Evolutionary conservation across 2,329 filamentous ascomycete species (phyloP), one percentile per base, ranked within the genome.

Genomic region (Fusarium dlaminii): DNA sequence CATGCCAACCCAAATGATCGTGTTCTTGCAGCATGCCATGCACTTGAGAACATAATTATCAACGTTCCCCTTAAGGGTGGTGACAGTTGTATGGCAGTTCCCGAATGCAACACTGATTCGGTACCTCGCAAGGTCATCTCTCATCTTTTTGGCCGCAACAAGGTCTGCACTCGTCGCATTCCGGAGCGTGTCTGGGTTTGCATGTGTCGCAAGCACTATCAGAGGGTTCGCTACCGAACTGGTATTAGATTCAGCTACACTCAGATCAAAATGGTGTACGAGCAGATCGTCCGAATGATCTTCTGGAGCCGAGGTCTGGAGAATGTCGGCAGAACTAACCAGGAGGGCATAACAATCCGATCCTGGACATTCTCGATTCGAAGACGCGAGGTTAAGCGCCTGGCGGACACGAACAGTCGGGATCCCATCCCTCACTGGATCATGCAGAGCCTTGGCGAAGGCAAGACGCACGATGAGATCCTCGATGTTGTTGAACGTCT

Each of bases 121-220:
- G 86, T 89, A 63, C 87, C 88, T 30, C 90, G 94, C 54, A 96
- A 96, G 82, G 90, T 92, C 10, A 92, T 96, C 67, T 94, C 92
- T 0, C 93, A 96, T 78, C 89, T 95, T 63, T 96, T 96, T 75
- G 94, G 94, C 29, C 90, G 94, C 42, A 96, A 96, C 85, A 96
- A 96, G 82, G 86, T 89, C 13, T 92, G 90, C 77, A 96, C 94
- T 2, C 88, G 91, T 39, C 86, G 87, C 49, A 93, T 96, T 55
- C 92, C 92, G 0, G 83, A 88, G 11, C 82, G 89, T 29, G 88
- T 94, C 5, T 96, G 93, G 93, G 90, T 94, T 1, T 90, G 92
- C 77, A 92, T 90, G 79, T 96, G 94, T 81, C 90, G 94, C 40
- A 95, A 95, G 79, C 92, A 95, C 78, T 96, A 96, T 80, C 94